phyloP scores from a whole-genome alignment of 495 filamentous ascomycete genomes.

The Trichoderma asperelloides region DNA sequence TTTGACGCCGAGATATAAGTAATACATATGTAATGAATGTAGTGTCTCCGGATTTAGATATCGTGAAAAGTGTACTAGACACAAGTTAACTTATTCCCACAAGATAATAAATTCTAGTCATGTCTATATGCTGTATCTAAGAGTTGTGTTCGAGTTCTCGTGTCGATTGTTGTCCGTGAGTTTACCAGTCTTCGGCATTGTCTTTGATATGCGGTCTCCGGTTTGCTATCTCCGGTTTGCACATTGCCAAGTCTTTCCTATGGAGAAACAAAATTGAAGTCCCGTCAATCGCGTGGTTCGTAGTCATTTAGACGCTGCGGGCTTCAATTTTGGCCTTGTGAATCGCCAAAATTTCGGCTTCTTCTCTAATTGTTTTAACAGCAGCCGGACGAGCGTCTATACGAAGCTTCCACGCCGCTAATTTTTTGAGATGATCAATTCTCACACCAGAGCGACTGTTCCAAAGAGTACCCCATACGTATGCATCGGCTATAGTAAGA shows the following conservation, averaged over 20 bases:
- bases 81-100: too few species aligned
- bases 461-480: neutral
- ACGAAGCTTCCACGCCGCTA: neutral
- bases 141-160: too few species aligned
- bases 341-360: neutral
- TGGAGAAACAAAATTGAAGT: neutral
- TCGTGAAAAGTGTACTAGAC: too few species aligned
- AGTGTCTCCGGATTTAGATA: too few species aligned
- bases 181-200: too few species aligned
- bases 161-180: too few species aligned
- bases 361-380: neutral
- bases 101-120: too few species aligned
- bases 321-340: neutral
- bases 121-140: too few species aligned
- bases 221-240: too few species aligned
- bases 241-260: neutral
- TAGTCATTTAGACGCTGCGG: neutral
- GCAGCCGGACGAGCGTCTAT: neutral
- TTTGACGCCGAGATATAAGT: too few species aligned
- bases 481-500: neutral
- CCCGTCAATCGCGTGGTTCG: neutral
- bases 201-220: too few species aligned
- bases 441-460: neutral
- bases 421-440: neutral
- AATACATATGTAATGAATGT: too few species aligned